phyloP scores from a whole-genome alignment of 2,329 filamentous ascomycete genomes.

The Tolypocladium sp. region DNA sequence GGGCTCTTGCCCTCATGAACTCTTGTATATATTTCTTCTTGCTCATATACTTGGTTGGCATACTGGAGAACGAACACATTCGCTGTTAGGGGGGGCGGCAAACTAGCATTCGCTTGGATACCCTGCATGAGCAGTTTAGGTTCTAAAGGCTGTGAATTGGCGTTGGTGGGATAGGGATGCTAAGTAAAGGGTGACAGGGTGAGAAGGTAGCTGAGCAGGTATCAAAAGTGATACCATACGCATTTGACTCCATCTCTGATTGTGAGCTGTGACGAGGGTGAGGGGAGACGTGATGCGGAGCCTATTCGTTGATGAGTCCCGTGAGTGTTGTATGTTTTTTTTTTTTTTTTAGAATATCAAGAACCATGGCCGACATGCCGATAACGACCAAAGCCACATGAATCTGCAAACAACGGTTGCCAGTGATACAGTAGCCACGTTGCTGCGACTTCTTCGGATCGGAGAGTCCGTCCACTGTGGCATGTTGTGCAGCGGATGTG shows the following conservation, averaged over 20 bases:
- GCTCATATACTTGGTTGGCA: conserved; percentile 1
- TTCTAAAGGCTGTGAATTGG: conserved; percentile 13
- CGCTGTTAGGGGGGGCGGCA: conserved; percentile 7
- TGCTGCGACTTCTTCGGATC: not conserved
- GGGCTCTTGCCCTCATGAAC: not conserved
- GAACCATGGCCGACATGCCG: too few relatives aligned
- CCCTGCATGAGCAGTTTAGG: conserved; percentile 19
- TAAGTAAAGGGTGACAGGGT: not conserved
- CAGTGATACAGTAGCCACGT: not conserved
- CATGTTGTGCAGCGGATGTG: not conserved
- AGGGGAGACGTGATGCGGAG: too few relatives aligned
- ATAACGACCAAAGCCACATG: not conserved
- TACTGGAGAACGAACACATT: not conserved
- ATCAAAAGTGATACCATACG: not conserved
- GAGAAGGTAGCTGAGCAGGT: not conserved
- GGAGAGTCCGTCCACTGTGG: not conserved
- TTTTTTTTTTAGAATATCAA: too few relatives aligned
- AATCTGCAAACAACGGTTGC: not conserved
- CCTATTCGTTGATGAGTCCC: too few relatives aligned
- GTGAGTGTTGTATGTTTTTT: too few relatives aligned
- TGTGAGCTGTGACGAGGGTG: not conserved
- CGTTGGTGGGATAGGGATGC: conserved; percentile 12
- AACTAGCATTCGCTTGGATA: conserved; percentile 20
- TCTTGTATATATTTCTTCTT: conserved; percentile 7
- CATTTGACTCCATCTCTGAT: too few relatives aligned